These are phyloP conservation scores for Trichoderma harzianum DNA, from an alignment of 2,329 filamentous ascomycete genomes.

Conservation along the genomic window DNA sequence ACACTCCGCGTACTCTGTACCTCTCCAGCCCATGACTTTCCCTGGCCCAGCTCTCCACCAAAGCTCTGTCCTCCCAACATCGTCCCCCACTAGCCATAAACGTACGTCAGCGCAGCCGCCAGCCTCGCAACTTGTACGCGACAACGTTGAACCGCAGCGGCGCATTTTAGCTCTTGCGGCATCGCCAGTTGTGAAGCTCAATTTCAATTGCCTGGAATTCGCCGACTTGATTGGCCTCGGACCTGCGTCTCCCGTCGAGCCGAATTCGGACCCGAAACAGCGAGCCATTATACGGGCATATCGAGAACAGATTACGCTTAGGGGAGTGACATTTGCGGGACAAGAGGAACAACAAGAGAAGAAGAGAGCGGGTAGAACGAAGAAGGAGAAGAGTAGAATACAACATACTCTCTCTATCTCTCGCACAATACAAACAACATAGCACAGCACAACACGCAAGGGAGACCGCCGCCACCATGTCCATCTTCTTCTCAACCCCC, in stretches of 20 bases:
- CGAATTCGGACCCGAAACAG: not conserved
- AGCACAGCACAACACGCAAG: not conserved
- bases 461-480: constrained; percentile 61
- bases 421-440: not conserved
- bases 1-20: not conserved
- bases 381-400: not conserved
- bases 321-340: not conserved
- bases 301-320: not conserved
- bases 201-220: constrained; percentile 14
- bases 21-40: not conserved
- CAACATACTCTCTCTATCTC: constrained; percentile 8
- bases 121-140: constrained; percentile 11
- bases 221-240: not conserved
- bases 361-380: not conserved
- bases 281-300: constrained; percentile 2
- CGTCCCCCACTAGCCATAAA: constrained; percentile 15
- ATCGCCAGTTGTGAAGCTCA: not conserved
- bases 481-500: constrained; percentile 96
- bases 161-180: not conserved
- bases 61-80: constrained; percentile 8
- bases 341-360: not conserved
- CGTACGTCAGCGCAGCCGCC: constrained; percentile 34
- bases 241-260: not conserved
- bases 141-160: not conserved
- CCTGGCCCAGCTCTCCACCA: constrained; percentile 15